phyloP scores from a whole-genome alignment of 345 rosid genomes.

The Durio zibethinus region DNA sequence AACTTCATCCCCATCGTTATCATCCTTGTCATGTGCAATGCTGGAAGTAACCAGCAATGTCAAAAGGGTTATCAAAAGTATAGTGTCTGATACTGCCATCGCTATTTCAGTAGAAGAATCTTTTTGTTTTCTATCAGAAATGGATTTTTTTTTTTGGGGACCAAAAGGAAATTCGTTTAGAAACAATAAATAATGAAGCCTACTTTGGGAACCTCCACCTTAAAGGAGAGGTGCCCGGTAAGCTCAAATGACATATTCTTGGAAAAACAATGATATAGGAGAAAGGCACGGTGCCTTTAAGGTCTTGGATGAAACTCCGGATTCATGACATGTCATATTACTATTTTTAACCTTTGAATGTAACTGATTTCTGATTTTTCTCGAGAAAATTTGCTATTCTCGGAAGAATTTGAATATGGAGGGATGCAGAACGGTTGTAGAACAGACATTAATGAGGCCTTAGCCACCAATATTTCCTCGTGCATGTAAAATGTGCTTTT shows the following conservation, averaged over 20 bases:
- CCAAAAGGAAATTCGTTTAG: too few species aligned
- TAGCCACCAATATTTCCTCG: background rate
- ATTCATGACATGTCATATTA: background rate
- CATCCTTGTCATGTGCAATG: background rate
- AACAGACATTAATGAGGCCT: too few species aligned
- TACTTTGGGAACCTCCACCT: constrained; percentile 25
- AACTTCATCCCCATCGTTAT: background rate
- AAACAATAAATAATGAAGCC: background rate
- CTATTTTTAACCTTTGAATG: background rate
- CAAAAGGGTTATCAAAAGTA: constrained; percentile 8
- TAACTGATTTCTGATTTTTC: background rate
- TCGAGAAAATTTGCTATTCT: background rate
- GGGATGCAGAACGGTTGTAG: background rate
- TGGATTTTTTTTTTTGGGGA: too few species aligned
- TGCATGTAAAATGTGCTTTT: background rate
- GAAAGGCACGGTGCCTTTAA: constrained; percentile 6
- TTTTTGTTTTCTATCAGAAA: background rate
- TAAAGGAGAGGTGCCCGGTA: constrained; percentile 21
- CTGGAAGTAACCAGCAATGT: constrained; percentile 18
- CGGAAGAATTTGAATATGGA: background rate
- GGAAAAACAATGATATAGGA: constrained; percentile 7
- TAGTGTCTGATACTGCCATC: background rate
- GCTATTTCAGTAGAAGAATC: too few species aligned
- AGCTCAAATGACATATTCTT: background rate
- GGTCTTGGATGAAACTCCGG: constrained; percentile 24